Base-by-base conservation (phyloP, 2,329 filamentous ascomycete genomes). In the Bisporella sp. region DNA sequence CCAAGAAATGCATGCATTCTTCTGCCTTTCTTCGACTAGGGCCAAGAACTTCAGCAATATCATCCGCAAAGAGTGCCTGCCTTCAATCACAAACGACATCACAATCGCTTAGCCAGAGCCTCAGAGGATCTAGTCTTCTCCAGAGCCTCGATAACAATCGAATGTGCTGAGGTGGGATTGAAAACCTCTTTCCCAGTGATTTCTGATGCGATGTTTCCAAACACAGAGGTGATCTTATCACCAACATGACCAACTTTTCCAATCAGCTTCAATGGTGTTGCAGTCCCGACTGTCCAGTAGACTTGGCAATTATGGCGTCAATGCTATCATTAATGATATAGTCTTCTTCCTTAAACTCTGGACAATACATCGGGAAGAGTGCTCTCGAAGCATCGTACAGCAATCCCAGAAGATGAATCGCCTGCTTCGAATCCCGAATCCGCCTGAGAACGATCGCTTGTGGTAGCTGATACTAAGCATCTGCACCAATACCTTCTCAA, bases 51-150 rank as follows among this genome's bases (percentile, higher is more conserved):
- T 97, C 92, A 31, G 84, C 66, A 37, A 99, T 78, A 64, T 99
- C 93, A 4, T 96, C 89, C 6, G 79, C 69, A 58, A 79, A 88
- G 6, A 99, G 75, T 0, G 84, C 74, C 84, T 84, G 60, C 89
- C 90, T 68, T 97, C 92, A 4, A 93, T 82, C 1, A 96, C 93
- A 65, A 96, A 95, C 1, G 91, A 96, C 89, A 96, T 95, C 93
- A 97, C 55, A 97, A 85, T 62, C 93, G 86, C 59, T 82, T 85
- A n/a, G 89, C 91, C 51, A 97, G 73, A n/a, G 93, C 93, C 66
- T 97, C 91, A 0, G 90, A 89, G 5, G 89, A 87, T 53, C 78
- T 77, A 41, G 80, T 82, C 71, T 89, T 92, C 68, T 96, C 91
- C 32, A 97, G 75, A 6, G 92, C 93, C 65, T 95, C 83, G 9